A percentile compares a stretch with the other conserved stretches of the same genome.
Evolutionary conservation across 2,329 filamentous ascomycete species (phyloP).

Genomic region (Fusarium veterinarium): DNA sequence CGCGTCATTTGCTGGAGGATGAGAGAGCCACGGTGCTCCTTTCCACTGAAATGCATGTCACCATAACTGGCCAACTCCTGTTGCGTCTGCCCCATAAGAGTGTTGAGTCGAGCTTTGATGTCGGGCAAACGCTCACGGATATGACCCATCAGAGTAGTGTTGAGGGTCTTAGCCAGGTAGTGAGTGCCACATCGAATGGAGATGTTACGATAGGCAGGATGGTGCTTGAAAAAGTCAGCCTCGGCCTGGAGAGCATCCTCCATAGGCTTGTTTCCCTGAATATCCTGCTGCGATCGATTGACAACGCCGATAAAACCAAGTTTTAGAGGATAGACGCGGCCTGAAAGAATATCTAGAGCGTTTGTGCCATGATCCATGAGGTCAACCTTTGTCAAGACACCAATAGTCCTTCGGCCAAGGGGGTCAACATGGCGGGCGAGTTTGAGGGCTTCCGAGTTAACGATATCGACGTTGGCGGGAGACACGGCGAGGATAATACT

Average conservation of each 20-base stretch:
- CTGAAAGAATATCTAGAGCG: constrained; percentile 96
- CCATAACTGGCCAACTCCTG: constrained; percentile 98
- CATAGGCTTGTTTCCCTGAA: constrained; percentile 95
- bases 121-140: constrained; percentile 96
- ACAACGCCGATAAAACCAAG: constrained; percentile 98
- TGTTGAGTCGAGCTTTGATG: constrained; percentile 97
- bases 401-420: constrained; percentile 92
- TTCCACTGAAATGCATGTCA: constrained; percentile 96
- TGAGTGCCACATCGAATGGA: constrained; percentile 92
- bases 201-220: constrained; percentile 97
- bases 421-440: constrained; percentile 97
- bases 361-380: constrained; percentile 99
- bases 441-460: constrained; percentile 97
- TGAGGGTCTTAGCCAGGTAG: constrained; percentile 92
- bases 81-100: constrained; percentile 99
- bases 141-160: constrained; percentile 94
- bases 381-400: constrained; percentile 95
- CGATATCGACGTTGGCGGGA: constrained; percentile 96
- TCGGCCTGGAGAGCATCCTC: constrained; percentile 90
- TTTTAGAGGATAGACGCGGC: constrained; percentile 95
- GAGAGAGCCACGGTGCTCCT: constrained; percentile 93
- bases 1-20: constrained; percentile 98
- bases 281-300: constrained; percentile 98
- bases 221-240: constrained; percentile 94
- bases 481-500: constrained; percentile 97